Base-by-base conservation (phyloP, 495 filamentous ascomycete species). In the Neurospora terricola region DNA sequence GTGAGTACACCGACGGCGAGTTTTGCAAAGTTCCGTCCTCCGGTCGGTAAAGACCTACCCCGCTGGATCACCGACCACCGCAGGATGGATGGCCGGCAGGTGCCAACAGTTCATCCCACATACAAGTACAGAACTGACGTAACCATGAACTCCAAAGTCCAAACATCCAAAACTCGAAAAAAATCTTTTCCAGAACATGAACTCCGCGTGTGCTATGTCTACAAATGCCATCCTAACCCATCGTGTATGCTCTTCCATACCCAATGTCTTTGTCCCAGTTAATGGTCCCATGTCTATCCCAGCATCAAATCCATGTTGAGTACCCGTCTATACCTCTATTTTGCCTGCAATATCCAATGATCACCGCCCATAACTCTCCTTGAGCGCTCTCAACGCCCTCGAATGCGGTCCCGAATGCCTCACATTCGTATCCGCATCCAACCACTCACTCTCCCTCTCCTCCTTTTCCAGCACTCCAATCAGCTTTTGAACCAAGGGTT, bases 391-490 rank as follows among this genome's bases (percentile, higher is more conserved):
- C 70, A 62, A 36, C 8, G 70, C 70, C 70, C 70, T 48, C 21
- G 14, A 71, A 36, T 71, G 43, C 5, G 70, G 70, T n/a, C 70
- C 70, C 11, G 43, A 71, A 43, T 71, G 43, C 23, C 70, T 45
- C 18, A 71, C 70, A n/a, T 71, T 71, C 11, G 70, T 71, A 68
- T 71, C 70, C 5, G 70, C 70, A 43, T 71, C 70, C 21, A 36
- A 45, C 70, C 70, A 71, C 42, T 66, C 70, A 36, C 38, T 62
- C 70, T 71, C 38, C 40, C 43, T 71, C 40, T 71, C 70, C 70
- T 71, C 70, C 2, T 36, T 48, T n/a, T 71, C 27, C 38, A 71
- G 6, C 0, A 71, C 70, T 3, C 23, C 30, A 59, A 71, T 71
- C 6, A 71, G 70, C 23, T 71, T 27, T 7, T 18, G n/a, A 6